Evolutionary conservation across 2,329 filamentous ascomycete genomes (phyloP).

Genomic region (Xylaria sp.): DNA sequence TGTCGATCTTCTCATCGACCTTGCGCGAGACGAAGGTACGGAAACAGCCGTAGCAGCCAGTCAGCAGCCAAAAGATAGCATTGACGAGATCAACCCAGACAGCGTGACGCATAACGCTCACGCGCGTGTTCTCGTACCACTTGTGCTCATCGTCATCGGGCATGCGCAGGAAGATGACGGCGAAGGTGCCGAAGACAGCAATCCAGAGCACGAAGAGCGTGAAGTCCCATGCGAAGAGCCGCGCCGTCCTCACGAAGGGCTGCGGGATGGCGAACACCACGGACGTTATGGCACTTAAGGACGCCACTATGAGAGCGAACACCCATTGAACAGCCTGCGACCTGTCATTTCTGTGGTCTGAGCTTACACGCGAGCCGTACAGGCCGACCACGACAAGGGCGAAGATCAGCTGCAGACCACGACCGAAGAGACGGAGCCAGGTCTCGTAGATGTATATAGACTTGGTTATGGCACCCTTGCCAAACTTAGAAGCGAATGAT

Average conservation of each 20-base stretch:
- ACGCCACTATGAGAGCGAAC: slow-evolving; percentile 70
- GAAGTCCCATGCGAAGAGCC: slow-evolving; percentile 58
- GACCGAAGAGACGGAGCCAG: slow-evolving; percentile 63
- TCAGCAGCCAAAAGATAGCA: slow-evolving; percentile 71
- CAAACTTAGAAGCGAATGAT: slow-evolving; percentile 43
- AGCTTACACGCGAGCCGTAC: slow-evolving; percentile 70
- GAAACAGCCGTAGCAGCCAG: slow-evolving; percentile 55
- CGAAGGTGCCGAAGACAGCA: slow-evolving; percentile 77
- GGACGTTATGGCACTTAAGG: slow-evolving; percentile 63
- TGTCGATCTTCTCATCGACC: slow-evolving; percentile 36
- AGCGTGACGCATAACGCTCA: slow-evolving; percentile 71
- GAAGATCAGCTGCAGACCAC: slow-evolving; percentile 75
- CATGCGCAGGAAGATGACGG: slow-evolving; percentile 72
- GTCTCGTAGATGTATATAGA: slow-evolving; percentile 59
- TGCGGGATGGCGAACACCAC: slow-evolving; percentile 54
- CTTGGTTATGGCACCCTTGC: slow-evolving; percentile 57
- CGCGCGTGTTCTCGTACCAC: slow-evolving; percentile 56
- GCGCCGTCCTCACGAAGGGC: slow-evolving; percentile 51
- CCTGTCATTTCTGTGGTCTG: slow-evolving; percentile 51
- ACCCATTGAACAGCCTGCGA: slow-evolving; percentile 67
- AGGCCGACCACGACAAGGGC: slow-evolving; percentile 75
- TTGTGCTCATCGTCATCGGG: slow-evolving; percentile 54
- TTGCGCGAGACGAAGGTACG: slow-evolving; percentile 51
- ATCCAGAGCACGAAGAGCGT: slow-evolving; percentile 65
- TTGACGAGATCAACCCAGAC: slow-evolving; percentile 78